phyloP scores from a whole-genome alignment of 2,329 filamentous ascomycete species.

The Pyricularia sp. region DNA sequence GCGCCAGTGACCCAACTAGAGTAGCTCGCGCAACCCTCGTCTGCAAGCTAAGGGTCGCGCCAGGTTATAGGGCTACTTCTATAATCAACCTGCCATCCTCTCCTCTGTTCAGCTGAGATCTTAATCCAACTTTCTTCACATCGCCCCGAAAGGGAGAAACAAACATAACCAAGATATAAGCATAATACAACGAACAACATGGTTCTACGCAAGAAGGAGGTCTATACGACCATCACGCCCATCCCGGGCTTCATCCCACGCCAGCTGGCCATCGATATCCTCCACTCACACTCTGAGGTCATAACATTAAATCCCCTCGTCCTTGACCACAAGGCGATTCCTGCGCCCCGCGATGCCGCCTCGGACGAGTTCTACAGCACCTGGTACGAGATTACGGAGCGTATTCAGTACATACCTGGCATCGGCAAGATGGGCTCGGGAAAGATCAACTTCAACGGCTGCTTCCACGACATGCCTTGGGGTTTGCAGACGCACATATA shows the following conservation, averaged over 20 bases:
- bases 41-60: background rate
- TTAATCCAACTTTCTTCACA: background rate
- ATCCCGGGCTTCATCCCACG: constrained; percentile 62
- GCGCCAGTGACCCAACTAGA: background rate
- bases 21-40: background rate
- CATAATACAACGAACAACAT: background rate
- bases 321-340: constrained; percentile 51
- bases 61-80: background rate
- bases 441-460: constrained; percentile 60
- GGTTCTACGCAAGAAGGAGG: constrained; percentile 54
- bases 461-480: constrained; percentile 65
- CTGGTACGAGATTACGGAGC: constrained; percentile 65
- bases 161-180: background rate
- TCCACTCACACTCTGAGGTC: constrained; percentile 61
- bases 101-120: background rate
- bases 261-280: constrained; percentile 62
- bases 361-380: constrained; percentile 64
- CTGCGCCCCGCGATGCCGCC: constrained; percentile 57
- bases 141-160: background rate
- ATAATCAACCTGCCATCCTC: background rate
- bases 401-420: constrained; percentile 59
- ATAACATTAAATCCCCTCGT: constrained; percentile 64
- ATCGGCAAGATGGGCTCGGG: constrained; percentile 55
- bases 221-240: constrained; percentile 60
- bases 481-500: constrained; percentile 65